phyloP scores from a whole-genome alignment of 2,329 filamentous ascomycete species.

The Fusarium sp. region DNA sequence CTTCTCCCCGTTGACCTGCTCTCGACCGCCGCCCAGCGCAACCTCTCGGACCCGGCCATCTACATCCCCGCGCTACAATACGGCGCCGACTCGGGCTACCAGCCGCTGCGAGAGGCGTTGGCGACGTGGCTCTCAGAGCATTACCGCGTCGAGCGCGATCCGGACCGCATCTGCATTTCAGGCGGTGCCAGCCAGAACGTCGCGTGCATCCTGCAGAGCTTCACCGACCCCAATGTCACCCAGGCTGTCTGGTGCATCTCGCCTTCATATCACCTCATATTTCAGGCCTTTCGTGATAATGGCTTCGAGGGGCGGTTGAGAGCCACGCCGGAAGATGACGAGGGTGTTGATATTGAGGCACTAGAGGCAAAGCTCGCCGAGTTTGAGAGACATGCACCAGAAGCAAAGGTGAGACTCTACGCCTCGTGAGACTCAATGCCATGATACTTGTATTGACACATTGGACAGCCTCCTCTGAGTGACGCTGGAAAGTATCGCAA shows the following conservation, averaged over 20 bases:
- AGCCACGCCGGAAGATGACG: conserved; percentile 79
- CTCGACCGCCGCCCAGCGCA: conserved; percentile 66
- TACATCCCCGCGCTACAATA: conserved; percentile 77
- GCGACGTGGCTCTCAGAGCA: conserved; percentile 75
- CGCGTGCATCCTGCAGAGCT: conserved; percentile 80
- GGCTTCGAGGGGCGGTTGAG: conserved; percentile 75
- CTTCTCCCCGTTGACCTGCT: conserved; percentile 75
- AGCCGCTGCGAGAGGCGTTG: conserved; percentile 74
- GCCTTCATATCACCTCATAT: conserved; percentile 86
- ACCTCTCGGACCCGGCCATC: conserved; percentile 69
- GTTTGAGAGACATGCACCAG: conserved; percentile 44
- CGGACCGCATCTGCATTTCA: conserved; percentile 78
- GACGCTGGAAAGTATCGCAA: conserved; percentile 70
- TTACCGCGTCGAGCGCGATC: conserved; percentile 60
- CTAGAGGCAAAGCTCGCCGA: conserved; percentile 47
- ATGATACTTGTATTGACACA: conserved; percentile 7
- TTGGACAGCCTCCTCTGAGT: conserved; percentile 62
- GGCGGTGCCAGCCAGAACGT: conserved; percentile 88
- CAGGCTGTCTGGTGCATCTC: conserved; percentile 81
- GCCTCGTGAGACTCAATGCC: background rate
- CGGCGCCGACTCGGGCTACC: conserved; percentile 80
- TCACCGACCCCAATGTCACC: conserved; percentile 81
- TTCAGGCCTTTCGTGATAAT: conserved; percentile 84
- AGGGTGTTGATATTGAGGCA: conserved; percentile 77
- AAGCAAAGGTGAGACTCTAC: conserved; percentile 16